These are phyloP conservation scores for Yamadazyma nakazawae DNA, from an alignment of 805 yeast genomes.

Conservation along the genomic window DNA sequence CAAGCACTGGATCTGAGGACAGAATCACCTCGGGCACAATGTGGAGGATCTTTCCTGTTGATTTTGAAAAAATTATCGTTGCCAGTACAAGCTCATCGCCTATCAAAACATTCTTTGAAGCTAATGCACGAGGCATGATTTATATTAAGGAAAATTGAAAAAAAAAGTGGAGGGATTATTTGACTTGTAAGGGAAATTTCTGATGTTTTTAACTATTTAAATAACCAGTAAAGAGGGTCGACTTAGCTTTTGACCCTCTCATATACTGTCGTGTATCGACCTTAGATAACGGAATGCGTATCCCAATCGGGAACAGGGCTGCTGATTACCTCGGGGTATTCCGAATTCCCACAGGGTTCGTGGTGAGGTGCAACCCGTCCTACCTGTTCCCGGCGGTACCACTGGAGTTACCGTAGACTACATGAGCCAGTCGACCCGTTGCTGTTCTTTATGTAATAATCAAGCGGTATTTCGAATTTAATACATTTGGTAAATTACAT, in stretches of 20 bases:
- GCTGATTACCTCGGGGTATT: not conserved
- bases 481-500: no score
- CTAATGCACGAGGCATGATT: conserved; percentile 57
- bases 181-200: not conserved
- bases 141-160: not conserved
- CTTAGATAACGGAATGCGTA: not conserved
- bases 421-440: no score
- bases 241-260: conserved; percentile 1
- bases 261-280: not conserved
- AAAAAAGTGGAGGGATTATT: not conserved
- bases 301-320: not conserved
- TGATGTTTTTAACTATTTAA: not conserved
- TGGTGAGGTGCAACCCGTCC: not conserved
- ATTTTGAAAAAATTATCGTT: conserved; percentile 57
- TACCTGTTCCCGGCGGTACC: no score
- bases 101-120: conserved; percentile 57
- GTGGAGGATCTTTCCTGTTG: conserved; percentile 52
- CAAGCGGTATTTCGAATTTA: no score
- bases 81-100: conserved; percentile 50
- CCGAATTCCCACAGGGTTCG: not conserved
- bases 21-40: conserved; percentile 35
- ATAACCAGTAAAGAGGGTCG: conserved; percentile 1
- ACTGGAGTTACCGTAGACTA: no score
- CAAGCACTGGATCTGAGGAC: conserved; percentile 38
- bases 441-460: no score